Conservation (phyloP, 2,329 filamentous ascomycete species). For the Talaromyces funiculosus region DNA sequence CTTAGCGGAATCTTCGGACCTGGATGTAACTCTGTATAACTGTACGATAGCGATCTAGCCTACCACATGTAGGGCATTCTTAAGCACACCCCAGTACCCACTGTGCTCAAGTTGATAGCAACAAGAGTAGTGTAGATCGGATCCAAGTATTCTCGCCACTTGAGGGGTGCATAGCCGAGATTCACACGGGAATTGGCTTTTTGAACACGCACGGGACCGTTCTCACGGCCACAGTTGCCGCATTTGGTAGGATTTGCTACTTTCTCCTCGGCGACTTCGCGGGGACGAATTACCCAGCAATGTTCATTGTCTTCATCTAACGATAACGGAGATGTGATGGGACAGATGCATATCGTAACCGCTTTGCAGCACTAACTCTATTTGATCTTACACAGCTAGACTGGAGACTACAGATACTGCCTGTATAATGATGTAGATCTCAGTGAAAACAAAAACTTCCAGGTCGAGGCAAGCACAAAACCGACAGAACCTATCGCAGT, state of each 20-base stretch:
- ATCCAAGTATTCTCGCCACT: neutral
- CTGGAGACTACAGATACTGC: neutral
- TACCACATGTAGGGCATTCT: too few relatives aligned
- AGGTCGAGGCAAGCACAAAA: neutral
- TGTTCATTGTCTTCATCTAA: neutral
- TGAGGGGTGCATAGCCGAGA: neutral
- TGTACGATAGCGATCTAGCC: neutral
- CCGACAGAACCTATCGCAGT: neutral
- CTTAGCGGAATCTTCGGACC: neutral
- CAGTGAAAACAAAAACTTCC: neutral
- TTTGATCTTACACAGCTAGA: neutral
- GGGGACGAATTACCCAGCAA: neutral
- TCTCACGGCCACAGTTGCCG: conserved; percentile 4
- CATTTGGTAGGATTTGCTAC: conserved; percentile 1
- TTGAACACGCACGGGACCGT: conserved; percentile 1
- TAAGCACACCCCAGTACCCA: too few relatives aligned
- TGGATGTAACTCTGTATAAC: neutral
- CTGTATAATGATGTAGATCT: conserved; percentile 2
- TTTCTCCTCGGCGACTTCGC: neutral
- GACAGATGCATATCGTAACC: neutral
- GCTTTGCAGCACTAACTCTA: neutral
- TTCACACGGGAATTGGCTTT: conserved; percentile 9
- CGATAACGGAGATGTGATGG: neutral
- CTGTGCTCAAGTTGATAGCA: neutral
- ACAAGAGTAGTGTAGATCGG: neutral